Percentiles rank a stretch among this genome's conserved stretches.
Evolutionary conservation across 768 basidiomycete genomes (phyloP).

Genomic region (Suillus cothurnatus): DNA sequence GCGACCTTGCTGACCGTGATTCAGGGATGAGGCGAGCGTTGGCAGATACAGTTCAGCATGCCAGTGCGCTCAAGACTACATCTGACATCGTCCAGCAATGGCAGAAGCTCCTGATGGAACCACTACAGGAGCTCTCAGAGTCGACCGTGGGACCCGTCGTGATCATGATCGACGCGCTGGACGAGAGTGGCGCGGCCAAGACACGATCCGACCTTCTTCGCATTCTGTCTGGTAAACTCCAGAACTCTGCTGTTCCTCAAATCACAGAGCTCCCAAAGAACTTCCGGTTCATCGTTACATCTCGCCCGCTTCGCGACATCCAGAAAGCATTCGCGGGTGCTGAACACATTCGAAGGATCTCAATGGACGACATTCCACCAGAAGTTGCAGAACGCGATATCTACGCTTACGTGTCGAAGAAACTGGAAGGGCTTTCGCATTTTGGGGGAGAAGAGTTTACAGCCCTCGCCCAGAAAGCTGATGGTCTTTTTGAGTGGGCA

Average conservation of each 20-base stretch:
- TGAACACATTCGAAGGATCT: not conserved
- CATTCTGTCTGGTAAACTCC: not conserved
- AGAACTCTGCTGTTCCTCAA: too few relatives aligned
- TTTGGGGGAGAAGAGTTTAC: not conserved
- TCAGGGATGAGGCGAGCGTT: not conserved
- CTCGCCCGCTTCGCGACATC: not conserved
- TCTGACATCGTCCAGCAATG: slow-evolving; percentile 14
- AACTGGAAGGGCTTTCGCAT: not conserved
- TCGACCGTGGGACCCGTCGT: slow-evolving; percentile 21
- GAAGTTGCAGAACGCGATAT: not conserved
- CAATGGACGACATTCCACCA: not conserved
- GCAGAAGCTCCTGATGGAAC: slow-evolving; percentile 17
- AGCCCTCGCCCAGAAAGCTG: not conserved
- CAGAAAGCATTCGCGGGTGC: too few relatives aligned
- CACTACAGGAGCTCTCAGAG: slow-evolving; percentile 8
- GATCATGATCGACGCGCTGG: slow-evolving; percentile 27
- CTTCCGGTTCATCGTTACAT: slow-evolving; percentile 11
- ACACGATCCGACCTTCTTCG: slow-evolving; percentile 16
- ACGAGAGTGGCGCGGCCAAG: slow-evolving; percentile 13
- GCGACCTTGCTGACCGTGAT: slow-evolving; percentile 9
- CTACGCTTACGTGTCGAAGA: not conserved
- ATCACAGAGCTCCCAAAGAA: slow-evolving; percentile 6
- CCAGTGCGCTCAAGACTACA: not conserved
- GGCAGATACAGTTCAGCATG: not conserved
- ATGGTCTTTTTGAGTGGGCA: not conserved